Evolutionary conservation across 495 filamentous ascomycete genomes (phyloP), one percentile per base, ranked within the genome.

Genomic region (Penicillium ochrochloron): DNA sequence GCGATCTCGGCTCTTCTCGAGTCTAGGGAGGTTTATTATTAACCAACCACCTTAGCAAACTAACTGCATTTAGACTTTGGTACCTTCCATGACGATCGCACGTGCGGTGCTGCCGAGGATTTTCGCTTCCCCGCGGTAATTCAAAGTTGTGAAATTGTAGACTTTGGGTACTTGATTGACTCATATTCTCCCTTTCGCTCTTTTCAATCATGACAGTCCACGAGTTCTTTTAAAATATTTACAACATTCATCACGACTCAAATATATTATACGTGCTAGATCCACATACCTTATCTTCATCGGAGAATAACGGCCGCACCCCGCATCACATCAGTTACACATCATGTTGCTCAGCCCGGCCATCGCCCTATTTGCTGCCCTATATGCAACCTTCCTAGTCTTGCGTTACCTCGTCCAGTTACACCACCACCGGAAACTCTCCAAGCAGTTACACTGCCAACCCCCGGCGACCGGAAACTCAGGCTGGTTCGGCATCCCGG

Each of bases 371-470:
- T 27, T 71, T 42, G 67, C 61, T 12, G 72, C 64, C 14, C 12
- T 74, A 1, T 69, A 53, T 33, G 52, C 67, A 19, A 61, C 68
- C 58, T 70, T 75, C 35, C 17, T 74, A 35, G 39, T 72, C 55
- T 39, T 81, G 23, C 69, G 67, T 21, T 72, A 66, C 61, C 14
- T 78, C 17, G 48, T 61, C 5, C 69, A 73, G 37, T 37, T 62
- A 25, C 67, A 74, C 55, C 59, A 68, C 14, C 73, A 77, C 54
- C 70, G 69, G 35, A 68, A 64, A 66, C 71, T 73, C 19, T 67
- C 80, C 42, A 76, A 75, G 64, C 67, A 76, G 9, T 70, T 77
- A 19, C 60, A 72, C 52, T 85, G 82, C 37, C 67, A 77, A 25
- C 72, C 78, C 19, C 62, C 75, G 3, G 21, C 62, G 0, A 14